Percentiles rank a stretch among this genome's conserved stretches.
Evolutionary conservation across 495 filamentous ascomycete genomes (phyloP).

Genomic region (Hypomontagnella submonticulosa): DNA sequence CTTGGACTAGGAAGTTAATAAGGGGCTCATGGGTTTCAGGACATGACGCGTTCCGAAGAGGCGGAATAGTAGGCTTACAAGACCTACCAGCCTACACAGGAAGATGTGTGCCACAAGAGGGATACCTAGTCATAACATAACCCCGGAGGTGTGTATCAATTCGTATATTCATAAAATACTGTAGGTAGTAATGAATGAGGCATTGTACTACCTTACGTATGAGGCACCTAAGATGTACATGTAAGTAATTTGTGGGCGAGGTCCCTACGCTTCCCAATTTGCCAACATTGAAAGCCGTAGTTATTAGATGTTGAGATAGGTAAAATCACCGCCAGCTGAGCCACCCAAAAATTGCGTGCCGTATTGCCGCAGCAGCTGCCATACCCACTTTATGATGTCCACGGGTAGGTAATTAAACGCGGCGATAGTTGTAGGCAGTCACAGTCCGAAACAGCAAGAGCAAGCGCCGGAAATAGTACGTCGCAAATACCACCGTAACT

Average conservation of each 20-base stretch:
- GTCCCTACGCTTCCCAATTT: background rate
- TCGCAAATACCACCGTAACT: constrained; percentile 6
- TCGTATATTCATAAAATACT: too few species aligned
- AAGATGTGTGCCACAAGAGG: background rate
- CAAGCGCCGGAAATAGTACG: constrained; percentile 39
- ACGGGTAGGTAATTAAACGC: constrained; percentile 7
- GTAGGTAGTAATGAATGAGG: too few species aligned
- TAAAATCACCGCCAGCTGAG: constrained; percentile 19
- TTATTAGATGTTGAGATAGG: background rate
- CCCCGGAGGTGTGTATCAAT: background rate
- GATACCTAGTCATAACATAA: constrained; percentile 1
- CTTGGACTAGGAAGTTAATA: constrained; percentile 11
- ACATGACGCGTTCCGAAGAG: constrained; percentile 37
- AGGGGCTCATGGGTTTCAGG: constrained; percentile 31
- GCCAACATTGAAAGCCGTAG: background rate
- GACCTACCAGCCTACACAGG: background rate
- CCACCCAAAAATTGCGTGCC: constrained; percentile 40
- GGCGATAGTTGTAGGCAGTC: background rate
- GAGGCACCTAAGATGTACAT: too few species aligned
- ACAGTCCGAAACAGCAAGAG: constrained; percentile 36
- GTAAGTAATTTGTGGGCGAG: too few species aligned
- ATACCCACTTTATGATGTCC: background rate
- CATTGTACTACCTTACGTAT: too few species aligned
- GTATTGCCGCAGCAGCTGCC: constrained; percentile 29
- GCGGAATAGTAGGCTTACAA: constrained; percentile 12